A percentile compares a stretch with the other conserved stretches of the same genome.
phyloP scores from a whole-genome alignment of 805 yeast genomes.

The Ogataea angusta region DNA sequence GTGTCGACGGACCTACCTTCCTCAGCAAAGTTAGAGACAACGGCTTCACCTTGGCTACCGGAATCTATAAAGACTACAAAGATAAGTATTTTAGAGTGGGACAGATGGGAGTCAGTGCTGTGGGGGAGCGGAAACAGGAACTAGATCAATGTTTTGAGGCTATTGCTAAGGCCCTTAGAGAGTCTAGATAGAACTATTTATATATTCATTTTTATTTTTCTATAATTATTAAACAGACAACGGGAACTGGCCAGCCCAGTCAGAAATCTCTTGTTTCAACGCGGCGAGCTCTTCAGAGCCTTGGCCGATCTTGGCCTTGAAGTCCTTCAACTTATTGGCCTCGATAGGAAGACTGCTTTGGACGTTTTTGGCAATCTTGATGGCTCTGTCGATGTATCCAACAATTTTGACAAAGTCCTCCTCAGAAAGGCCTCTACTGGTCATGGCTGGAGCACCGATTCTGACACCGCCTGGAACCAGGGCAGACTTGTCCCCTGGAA shows the following conservation, averaged over 20 bases:
- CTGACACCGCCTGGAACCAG: conserved; percentile 96
- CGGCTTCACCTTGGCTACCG: conserved; percentile 83
- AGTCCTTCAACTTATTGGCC: conserved; percentile 94
- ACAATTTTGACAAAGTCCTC: conserved; percentile 81
- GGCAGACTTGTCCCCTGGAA: conserved; percentile 97
- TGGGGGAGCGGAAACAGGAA: conserved; percentile 53
- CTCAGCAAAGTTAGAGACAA: conserved; percentile 54
- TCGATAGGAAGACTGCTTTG: conserved; percentile 84
- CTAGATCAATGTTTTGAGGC: conserved; percentile 47
- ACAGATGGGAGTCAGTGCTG: conserved; percentile 87
- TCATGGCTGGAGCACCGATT: conserved; percentile 98
- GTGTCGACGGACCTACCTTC: conserved; percentile 64
- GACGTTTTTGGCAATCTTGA: conserved; percentile 66
- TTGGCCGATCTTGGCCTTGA: conserved; percentile 75
- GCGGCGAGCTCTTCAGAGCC: conserved; percentile 66
- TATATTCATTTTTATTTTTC: not conserved
- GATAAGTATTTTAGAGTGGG: conserved; percentile 89
- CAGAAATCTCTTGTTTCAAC: conserved; percentile 73
- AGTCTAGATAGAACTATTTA: conserved; percentile 1
- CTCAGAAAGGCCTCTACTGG: conserved; percentile 93
- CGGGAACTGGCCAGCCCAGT: conserved; percentile 91
- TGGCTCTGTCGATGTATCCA: conserved; percentile 75
- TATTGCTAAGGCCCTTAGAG: conserved; percentile 40
- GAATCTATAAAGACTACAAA: conserved; percentile 77
- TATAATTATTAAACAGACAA: conserved; percentile 43